Base-by-base conservation (phyloP, 306 rosid species). In the Gastrolobium villosum region DNA sequence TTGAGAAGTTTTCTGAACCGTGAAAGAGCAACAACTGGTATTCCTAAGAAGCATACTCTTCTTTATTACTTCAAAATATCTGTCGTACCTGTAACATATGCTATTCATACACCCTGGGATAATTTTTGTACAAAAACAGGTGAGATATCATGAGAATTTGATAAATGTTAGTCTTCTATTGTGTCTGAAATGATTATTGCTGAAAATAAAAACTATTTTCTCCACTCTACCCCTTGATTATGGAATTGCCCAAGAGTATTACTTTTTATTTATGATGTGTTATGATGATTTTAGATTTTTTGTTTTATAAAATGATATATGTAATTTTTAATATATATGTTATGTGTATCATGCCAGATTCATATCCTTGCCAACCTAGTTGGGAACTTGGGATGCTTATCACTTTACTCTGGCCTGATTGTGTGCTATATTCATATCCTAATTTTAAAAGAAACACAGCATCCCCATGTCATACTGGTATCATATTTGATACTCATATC, bases 101-200 rank as follows among this genome's bases (percentile, higher is more conserved):
- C 32, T 32, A 3, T 9, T 63, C n/a, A 2, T 7, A 0, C 6
- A 3, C 6, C 28, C 5, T 32, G 2, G 13, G 8, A 65, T 65
- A 32, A 68, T 13, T 49, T 69, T 40, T 40, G 9, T 64, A 5
- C 70, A 14, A 40, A 62, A 34, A 64, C n/a, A 5, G 15, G 37
- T 65, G 52, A 39, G 34, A 40, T 64, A 20, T 64, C 34, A 40
- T 20, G 36, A 43, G 5, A 65, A 20, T 65, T 65, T 65, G n/a
- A 0, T 10, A 43, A 26, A 28, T 26, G 53, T 48, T 28, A 20
- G 36, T 7, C 20, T 10, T 65, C 26, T 10, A 11, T 65, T 43
- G 10, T 15, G 52, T 43, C 5, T 43, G 54, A 43, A 26, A 43
- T 65, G 37, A 65, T 28, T 65, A 43, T 20, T 44, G 53, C 40